Conservation (phyloP, 495 filamentous ascomycete genomes). For the Aspergillus haitiensis region DNA sequence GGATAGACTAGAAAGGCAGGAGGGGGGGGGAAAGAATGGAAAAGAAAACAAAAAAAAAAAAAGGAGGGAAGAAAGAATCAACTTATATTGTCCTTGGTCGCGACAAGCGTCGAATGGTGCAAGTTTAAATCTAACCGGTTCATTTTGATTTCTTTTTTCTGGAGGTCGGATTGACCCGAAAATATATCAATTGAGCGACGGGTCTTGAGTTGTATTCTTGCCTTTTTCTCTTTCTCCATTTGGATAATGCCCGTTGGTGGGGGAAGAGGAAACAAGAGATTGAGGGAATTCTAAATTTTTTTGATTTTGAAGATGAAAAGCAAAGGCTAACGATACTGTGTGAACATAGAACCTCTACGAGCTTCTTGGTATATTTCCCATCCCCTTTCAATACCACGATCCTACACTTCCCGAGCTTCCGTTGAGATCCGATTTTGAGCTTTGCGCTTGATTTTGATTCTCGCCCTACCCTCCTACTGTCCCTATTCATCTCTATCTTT, state of each 20-base stretch:
- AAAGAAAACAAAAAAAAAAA: not conserved
- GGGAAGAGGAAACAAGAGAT: not conserved
- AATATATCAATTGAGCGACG: not conserved
- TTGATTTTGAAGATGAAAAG: not conserved
- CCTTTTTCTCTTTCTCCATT: not conserved
- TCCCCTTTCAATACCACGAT: slow-evolving; percentile 26
- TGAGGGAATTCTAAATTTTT: not conserved
- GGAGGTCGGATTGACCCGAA: not conserved
- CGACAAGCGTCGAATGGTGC: not conserved
- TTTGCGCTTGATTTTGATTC: slow-evolving; percentile 17
- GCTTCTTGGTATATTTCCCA: slow-evolving; percentile 72
- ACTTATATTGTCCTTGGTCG: not conserved
- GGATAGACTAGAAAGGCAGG: no score
- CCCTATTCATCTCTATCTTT: slow-evolving; percentile 23
- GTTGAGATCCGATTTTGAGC: slow-evolving; percentile 15
- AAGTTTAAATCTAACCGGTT: not conserved
- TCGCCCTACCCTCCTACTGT: not conserved
- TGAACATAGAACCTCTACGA: slow-evolving; percentile 71
- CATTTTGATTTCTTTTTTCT: not conserved
- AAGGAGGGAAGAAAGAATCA: not conserved
- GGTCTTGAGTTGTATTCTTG: not conserved
- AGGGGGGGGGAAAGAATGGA: not conserved
- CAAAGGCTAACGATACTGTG: slow-evolving; percentile 29
- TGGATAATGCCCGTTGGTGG: not conserved
- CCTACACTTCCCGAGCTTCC: not conserved